Conservation (phyloP, 305 asterid genomes). For the Fraxinus latifolia region DNA sequence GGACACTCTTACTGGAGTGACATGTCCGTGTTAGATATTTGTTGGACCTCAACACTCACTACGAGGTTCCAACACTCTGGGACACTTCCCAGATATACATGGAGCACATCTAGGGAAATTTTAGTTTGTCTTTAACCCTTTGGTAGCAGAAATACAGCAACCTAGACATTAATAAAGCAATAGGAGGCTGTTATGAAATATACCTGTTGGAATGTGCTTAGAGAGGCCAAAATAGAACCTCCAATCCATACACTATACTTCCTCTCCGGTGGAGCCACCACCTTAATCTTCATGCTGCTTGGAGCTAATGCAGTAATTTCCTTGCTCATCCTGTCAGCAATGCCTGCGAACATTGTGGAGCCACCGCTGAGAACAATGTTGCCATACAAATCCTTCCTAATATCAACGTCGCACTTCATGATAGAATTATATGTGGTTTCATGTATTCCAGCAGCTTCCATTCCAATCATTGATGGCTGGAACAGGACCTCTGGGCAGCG, state of each 20-base stretch:
- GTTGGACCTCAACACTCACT: not conserved
- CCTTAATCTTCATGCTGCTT: constrained; percentile 62
- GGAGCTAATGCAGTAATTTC: constrained; percentile 65
- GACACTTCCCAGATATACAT: not conserved
- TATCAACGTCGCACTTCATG: constrained; percentile 76
- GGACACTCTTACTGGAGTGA: not conserved
- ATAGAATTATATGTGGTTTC: constrained; percentile 70
- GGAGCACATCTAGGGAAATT: not conserved
- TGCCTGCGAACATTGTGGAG: constrained; percentile 64
- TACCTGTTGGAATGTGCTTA: constrained; percentile 73
- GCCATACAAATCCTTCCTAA: constrained; percentile 70
- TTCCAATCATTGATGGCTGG: constrained; percentile 63
- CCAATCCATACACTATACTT: constrained; percentile 76
- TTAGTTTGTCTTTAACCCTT: not conserved
- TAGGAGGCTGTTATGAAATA: not conserved
- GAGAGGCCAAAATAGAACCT: constrained; percentile 66
- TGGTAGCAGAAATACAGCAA: not conserved
- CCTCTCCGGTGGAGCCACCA: constrained; percentile 69
- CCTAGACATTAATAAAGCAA: not conserved
- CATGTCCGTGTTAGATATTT: not conserved
- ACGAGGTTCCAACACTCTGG: not conserved
- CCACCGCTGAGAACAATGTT: constrained; percentile 72
- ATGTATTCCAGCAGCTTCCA: constrained; percentile 70
- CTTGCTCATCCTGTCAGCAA: constrained; percentile 74
- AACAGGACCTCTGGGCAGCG: constrained; percentile 59